These are phyloP conservation scores for Pelargonium myrrhifolium DNA, from an alignment of 441 rosid species.

Conservation along the genomic window DNA sequence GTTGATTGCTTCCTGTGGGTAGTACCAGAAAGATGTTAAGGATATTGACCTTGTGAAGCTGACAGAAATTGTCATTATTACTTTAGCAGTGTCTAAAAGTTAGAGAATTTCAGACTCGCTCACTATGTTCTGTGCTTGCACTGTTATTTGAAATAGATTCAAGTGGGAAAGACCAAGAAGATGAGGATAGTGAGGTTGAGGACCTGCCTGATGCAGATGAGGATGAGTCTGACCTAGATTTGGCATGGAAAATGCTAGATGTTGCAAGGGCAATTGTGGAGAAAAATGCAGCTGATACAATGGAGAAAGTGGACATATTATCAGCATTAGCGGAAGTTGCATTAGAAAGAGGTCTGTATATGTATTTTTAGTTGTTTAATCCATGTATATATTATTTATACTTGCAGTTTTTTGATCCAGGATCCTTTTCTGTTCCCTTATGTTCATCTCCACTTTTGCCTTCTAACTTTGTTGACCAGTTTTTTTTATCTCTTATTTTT, in stretches of 20 bases:
- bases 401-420: background rate
- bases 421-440: background rate
- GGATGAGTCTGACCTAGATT: slow-evolving; percentile 84
- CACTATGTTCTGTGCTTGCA: slow-evolving; percentile 4
- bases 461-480: background rate
- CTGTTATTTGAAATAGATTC: slow-evolving; percentile 27
- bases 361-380: slow-evolving; percentile 5
- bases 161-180: slow-evolving; percentile 41
- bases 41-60: background rate
- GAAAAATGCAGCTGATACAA: slow-evolving; percentile 47
- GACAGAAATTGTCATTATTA: background rate
- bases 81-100: background rate
- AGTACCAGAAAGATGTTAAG: background rate
- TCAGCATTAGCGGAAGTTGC: slow-evolving; percentile 77
- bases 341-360: slow-evolving; percentile 68
- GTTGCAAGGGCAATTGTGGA: slow-evolving; percentile 85
- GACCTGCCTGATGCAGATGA: slow-evolving; percentile 70
- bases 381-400: background rate
- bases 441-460: background rate
- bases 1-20: background rate
- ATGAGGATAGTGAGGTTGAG: slow-evolving; percentile 43
- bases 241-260: slow-evolving; percentile 93
- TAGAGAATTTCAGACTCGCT: background rate
- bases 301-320: slow-evolving; percentile 79
- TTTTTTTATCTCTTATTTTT: slow-evolving; percentile 12